Conservation (phyloP, 2,329 filamentous ascomycete species). For the Aspergillus awamori region DNA sequence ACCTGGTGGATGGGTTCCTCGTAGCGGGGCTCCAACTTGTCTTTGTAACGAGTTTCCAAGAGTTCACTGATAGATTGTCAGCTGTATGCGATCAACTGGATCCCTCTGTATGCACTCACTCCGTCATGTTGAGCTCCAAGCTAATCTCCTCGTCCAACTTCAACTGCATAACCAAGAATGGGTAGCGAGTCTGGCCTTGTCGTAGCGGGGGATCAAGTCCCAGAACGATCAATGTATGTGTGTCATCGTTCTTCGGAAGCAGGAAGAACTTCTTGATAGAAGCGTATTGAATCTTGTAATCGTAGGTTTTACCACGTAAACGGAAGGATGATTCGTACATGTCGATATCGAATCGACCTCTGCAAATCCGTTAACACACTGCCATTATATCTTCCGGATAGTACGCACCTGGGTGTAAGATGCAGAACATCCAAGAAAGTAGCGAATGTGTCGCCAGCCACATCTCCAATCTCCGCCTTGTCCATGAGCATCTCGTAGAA, state of each 20-base stretch:
- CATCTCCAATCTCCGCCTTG: slow-evolving; percentile 98
- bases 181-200: slow-evolving; percentile 96
- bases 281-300: slow-evolving; percentile 99
- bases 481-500: slow-evolving; percentile 98
- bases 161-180: slow-evolving; percentile 98
- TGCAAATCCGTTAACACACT: slow-evolving; percentile 41
- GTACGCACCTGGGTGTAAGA: slow-evolving; percentile 79
- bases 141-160: slow-evolving; percentile 97
- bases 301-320: slow-evolving; percentile 96
- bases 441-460: slow-evolving; percentile 96
- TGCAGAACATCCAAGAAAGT: slow-evolving; percentile 96
- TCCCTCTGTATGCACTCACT: slow-evolving; percentile 48
- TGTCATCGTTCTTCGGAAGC: slow-evolving; percentile 96
- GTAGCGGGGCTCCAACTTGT: slow-evolving; percentile 85
- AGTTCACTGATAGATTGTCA: slow-evolving; percentile 58
- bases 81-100: background rate
- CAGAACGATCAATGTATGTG: slow-evolving; percentile 91
- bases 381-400: slow-evolving; percentile 11
- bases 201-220: slow-evolving; percentile 92
- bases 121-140: slow-evolving; percentile 93
- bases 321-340: slow-evolving; percentile 99
- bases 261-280: slow-evolving; percentile 99
- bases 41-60: slow-evolving; percentile 82
- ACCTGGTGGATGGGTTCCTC: slow-evolving; percentile 93
- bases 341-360: slow-evolving; percentile 99